phyloP scores from a whole-genome alignment of 305 asterid species.

The Ilex paraguariensis region DNA sequence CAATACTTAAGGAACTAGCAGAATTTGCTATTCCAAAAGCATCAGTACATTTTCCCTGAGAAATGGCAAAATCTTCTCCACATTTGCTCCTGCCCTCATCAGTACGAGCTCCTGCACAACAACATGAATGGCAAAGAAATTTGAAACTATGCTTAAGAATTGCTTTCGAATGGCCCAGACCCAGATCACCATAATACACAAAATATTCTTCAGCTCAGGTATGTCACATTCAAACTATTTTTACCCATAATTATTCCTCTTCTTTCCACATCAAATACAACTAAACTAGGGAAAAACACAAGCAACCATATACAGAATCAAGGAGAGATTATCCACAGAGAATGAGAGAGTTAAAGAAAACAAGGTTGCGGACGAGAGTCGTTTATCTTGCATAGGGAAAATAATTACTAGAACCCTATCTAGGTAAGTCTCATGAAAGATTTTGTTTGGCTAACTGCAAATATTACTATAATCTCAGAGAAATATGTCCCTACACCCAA shows the following conservation, averaged over 20 bases:
- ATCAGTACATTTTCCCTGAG: slow-evolving; percentile 34
- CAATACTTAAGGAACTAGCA: slow-evolving; percentile 21
- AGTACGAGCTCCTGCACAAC: slow-evolving; percentile 30
- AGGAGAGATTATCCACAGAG: neutral
- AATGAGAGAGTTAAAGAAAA: neutral
- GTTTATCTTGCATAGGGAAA: too few relatives aligned
- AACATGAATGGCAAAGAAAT: too few relatives aligned
- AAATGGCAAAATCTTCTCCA: slow-evolving; percentile 29
- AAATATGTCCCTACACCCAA: too few relatives aligned
- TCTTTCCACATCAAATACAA: neutral
- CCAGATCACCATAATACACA: neutral
- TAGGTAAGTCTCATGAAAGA: too few relatives aligned
- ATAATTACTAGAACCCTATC: too few relatives aligned
- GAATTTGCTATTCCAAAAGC: slow-evolving; percentile 27
- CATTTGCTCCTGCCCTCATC: slow-evolving; percentile 27
- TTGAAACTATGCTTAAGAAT: slow-evolving; percentile 12
- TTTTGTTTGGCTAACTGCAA: too few relatives aligned
- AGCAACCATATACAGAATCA: neutral
- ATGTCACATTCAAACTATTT: too few relatives aligned
- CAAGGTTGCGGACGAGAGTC: neutral
- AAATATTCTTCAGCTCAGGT: neutral
- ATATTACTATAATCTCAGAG: too few relatives aligned
- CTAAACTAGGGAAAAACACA: neutral
- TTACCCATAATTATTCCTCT: too few relatives aligned
- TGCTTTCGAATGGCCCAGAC: neutral